Evolutionary conservation across 225 moss, liverwort and hornwort genomes (phyloP), one percentile per base, ranked within the genome.

Genomic region (Thuidium tamariscinum): DNA sequence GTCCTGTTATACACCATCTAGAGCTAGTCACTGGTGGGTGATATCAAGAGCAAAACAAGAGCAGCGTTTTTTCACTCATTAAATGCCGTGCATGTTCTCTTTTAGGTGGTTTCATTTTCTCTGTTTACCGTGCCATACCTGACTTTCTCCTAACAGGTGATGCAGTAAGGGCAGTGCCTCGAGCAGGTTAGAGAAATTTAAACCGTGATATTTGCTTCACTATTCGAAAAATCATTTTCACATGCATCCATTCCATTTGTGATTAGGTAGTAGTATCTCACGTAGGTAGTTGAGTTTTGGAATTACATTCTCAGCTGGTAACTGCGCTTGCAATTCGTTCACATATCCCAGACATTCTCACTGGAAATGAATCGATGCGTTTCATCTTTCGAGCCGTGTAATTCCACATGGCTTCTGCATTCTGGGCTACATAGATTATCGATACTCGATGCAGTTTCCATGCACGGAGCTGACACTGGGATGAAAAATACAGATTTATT

Each of bases 381-480:
- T n/a, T n/a, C n/a, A n/a, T n/a, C n/a, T n/a, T n/a, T n/a, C n/a
- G n/a, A n/a, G n/a, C n/a, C n/a, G n/a, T n/a, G n/a, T n/a, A n/a
- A n/a, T n/a, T n/a, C n/a, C n/a, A n/a, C n/a, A n/a, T n/a, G n/a
- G 27, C 4, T 16, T 44, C 27, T 2, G 10, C 44, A 17, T 44
- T 17, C 2, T 2, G 0, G 4, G 4, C 2, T 18, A 6, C 17
- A 48, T 48, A 5, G 17, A 70, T 9, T 25, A 2, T 3, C 10
- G 9, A 5, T 16, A 9, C 12, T n/a, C 0, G 5, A 5, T 1
- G 3, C 0, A 3, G 3, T 15, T 5, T 16, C 5, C 2, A 42
- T 27, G 16, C 5, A 4, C 2, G 13, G 5, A 9, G 9, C 27
- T 29, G 16, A 3, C 11, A 0, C 6, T 20, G 6, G 19, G 7